These are phyloP conservation scores for Yamadazyma sp. DNA, from an alignment of 805 yeast species.

Conservation along the genomic window DNA sequence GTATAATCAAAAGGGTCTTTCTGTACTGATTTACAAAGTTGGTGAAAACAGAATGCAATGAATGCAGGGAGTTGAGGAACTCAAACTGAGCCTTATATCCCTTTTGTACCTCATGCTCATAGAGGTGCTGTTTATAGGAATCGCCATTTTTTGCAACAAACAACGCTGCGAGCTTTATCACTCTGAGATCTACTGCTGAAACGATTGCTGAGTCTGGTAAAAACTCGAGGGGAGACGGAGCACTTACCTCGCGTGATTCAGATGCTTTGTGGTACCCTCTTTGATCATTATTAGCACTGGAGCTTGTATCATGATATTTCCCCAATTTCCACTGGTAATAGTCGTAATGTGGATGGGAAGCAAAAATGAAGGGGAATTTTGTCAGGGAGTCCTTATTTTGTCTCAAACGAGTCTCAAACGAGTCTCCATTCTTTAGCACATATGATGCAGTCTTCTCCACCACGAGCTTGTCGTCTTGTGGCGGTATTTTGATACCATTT, in stretches of 20 bases:
- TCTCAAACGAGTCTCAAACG: constrained; percentile 60
- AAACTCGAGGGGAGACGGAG: constrained; percentile 26
- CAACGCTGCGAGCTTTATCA: constrained; percentile 71
- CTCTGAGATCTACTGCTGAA: constrained; percentile 62
- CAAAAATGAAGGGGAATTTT: constrained; percentile 64
- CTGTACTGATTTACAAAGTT: constrained; percentile 57
- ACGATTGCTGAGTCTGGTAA: constrained; percentile 36
- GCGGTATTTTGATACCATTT: constrained; percentile 39
- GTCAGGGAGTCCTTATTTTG: constrained; percentile 43
- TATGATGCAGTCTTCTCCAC: constrained; percentile 74
- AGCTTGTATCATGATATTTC: constrained; percentile 6
- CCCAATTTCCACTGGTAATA: constrained; percentile 54
- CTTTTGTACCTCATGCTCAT: constrained; percentile 35
- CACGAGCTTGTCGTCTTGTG: constrained; percentile 47
- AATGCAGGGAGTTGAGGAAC: constrained; percentile 61
- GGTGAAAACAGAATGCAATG: constrained; percentile 53
- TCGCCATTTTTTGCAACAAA: constrained; percentile 63
- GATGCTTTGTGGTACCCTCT: not conserved
- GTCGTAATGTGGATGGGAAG: constrained; percentile 52
- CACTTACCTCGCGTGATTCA: constrained; percentile 10
- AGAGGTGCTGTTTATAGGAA: constrained; percentile 31
- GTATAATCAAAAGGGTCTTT: constrained; percentile 19
- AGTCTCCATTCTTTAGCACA: constrained; percentile 64
- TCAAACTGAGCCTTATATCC: constrained; percentile 58
- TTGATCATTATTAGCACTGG: constrained; percentile 1